Evolutionary conservation across 495 filamentous ascomycete genomes (phyloP).

Genomic region (Tuber microsphaerosporum): DNA sequence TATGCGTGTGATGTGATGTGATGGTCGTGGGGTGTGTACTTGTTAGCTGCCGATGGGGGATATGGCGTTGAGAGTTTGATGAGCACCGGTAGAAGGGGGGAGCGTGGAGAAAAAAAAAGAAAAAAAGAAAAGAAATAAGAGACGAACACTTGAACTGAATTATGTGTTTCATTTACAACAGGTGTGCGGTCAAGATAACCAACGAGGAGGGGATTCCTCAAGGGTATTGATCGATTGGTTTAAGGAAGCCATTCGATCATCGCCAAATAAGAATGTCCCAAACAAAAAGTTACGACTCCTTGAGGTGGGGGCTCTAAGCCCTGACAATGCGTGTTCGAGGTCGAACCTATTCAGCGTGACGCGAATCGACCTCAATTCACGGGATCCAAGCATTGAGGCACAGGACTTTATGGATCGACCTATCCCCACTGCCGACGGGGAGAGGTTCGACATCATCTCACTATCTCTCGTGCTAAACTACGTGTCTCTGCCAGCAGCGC

Average conservation of each 20-base stretch:
- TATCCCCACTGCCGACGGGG: constrained; percentile 54
- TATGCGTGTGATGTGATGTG: constrained; percentile 12
- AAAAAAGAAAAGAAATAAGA: background rate
- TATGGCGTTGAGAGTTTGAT: background rate
- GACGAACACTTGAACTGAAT: background rate
- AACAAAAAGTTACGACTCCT: constrained; percentile 57
- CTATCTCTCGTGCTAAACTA: constrained; percentile 95
- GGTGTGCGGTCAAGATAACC: constrained; percentile 64
- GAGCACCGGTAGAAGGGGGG: background rate
- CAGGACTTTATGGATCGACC: constrained; percentile 94
- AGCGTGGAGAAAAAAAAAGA: background rate
- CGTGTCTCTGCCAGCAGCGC: constrained; percentile 63
- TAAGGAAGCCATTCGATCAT: constrained; percentile 37
- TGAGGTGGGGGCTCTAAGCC: constrained; percentile 84
- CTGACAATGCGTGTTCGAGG: constrained; percentile 72
- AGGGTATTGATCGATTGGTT: constrained; percentile 83
- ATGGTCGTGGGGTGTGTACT: constrained; percentile 16
- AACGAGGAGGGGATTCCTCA: constrained; percentile 86
- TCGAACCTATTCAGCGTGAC: constrained; percentile 63
- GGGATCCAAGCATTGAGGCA: constrained; percentile 66
- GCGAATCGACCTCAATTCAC: constrained; percentile 85
- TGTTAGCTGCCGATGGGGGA: constrained; percentile 11
- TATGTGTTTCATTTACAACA: constrained; percentile 9
- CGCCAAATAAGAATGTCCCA: constrained; percentile 29
- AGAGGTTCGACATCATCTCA: constrained; percentile 80